These are phyloP conservation scores for Eutrema heterophyllum DNA, from an alignment of 345 rosid species.

Conservation along the genomic window DNA sequence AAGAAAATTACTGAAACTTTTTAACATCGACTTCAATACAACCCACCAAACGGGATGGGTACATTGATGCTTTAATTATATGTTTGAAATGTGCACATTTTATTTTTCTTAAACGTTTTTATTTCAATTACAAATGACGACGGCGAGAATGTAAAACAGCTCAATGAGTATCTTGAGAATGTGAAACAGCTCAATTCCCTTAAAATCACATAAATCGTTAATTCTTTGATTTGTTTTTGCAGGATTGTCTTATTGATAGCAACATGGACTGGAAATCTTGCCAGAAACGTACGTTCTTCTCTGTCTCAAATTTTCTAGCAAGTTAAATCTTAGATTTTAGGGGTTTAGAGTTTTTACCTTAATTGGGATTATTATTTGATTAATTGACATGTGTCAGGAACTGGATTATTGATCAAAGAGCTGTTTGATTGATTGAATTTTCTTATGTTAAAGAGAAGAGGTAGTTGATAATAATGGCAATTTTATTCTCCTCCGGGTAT, in stretches of 20 bases:
- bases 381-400: background rate
- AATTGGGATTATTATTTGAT: background rate
- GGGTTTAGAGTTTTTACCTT: background rate
- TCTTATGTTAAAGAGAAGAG: background rate
- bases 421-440: background rate
- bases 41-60: too few relatives aligned
- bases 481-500: background rate
- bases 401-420: background rate
- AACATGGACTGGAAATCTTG: conserved; percentile 84
- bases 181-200: too few relatives aligned
- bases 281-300: conserved; percentile 50
- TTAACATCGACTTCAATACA: too few relatives aligned
- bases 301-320: background rate
- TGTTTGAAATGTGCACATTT: too few relatives aligned
- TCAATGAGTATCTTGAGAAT: too few relatives aligned
- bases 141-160: too few relatives aligned
- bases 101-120: too few relatives aligned
- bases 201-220: conserved; percentile 15
- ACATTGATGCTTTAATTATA: too few relatives aligned
- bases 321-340: background rate
- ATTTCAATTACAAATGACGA: too few relatives aligned
- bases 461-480: background rate
- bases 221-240: background rate
- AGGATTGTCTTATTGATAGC: conserved; percentile 74
- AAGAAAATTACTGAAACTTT: too few relatives aligned